Evolutionary conservation across 202 grass and related monocot species (phyloP).

Genomic region (Brachypodium distachyon): DNA sequence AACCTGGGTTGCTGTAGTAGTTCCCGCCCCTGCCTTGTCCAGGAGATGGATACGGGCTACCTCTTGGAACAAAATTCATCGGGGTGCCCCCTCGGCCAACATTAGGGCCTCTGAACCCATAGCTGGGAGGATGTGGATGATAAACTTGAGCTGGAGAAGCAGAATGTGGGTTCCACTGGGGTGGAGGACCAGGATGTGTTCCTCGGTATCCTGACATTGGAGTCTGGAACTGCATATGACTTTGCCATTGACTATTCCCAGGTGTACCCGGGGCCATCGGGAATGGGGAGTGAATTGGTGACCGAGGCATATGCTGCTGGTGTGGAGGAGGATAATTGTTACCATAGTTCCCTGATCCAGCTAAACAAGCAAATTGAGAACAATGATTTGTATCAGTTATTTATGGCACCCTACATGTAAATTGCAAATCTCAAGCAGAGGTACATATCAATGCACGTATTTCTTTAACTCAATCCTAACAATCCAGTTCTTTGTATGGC

Average conservation of each 20-base stretch:
- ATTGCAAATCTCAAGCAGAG: conserved; percentile 8
- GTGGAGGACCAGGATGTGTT: conserved; percentile 10
- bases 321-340: conserved; percentile 24
- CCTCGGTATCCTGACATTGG: conserved; percentile 34
- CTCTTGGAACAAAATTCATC: conserved; percentile 32
- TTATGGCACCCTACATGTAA: background rate
- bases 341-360: conserved; percentile 19
- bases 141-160: background rate
- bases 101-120: conserved; percentile 10
- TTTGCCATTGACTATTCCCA: conserved; percentile 19
- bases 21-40: conserved; percentile 27
- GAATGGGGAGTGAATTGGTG: background rate
- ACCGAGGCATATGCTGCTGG: conserved; percentile 11
- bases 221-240: conserved; percentile 32
- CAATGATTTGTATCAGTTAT: background rate
- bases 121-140: conserved; percentile 19
- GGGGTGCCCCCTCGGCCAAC: background rate
- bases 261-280: background rate
- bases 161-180: conserved; percentile 26
- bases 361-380: background rate
- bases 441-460: background rate
- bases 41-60: conserved; percentile 2
- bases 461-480: background rate
- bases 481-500: background rate
- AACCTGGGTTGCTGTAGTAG: conserved; percentile 11